A percentile compares a stretch with the other conserved stretches of the same genome.
Evolutionary conservation across 1,284 basidiomycete species (phyloP).

Genomic region (Ceratobasidium sp.): DNA sequence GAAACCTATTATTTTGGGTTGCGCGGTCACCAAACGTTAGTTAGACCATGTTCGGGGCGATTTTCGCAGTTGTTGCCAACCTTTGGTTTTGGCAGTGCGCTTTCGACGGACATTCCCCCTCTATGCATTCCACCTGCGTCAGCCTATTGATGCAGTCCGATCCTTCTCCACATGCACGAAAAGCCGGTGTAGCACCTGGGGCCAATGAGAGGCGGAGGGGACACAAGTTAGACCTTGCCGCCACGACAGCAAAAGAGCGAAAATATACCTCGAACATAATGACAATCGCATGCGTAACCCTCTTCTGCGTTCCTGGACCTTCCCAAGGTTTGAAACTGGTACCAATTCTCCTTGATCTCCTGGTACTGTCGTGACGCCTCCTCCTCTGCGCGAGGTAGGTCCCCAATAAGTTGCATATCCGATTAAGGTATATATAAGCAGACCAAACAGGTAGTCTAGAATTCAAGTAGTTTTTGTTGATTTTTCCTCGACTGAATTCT

Average conservation of each 20-base stretch:
- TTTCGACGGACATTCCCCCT: conserved; percentile 87
- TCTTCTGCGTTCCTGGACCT: conserved; percentile 88
- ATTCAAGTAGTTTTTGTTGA: neutral
- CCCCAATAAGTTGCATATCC: conserved; percentile 65
- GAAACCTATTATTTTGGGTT: conserved; percentile 69
- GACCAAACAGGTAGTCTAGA: neutral
- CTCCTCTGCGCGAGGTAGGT: conserved; percentile 79
- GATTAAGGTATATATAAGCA: neutral
- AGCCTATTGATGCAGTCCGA: conserved; percentile 98
- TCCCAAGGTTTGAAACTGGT: conserved; percentile 89
- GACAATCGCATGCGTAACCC: conserved; percentile 93
- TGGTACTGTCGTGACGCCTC: conserved; percentile 79
- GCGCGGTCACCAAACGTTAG: conserved; percentile 23
- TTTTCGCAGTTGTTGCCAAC: conserved; percentile 59
- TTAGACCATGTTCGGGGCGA: conserved; percentile 10
- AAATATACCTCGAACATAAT: conserved; percentile 80
- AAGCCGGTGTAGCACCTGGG: conserved; percentile 61
- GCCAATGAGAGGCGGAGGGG: conserved; percentile 5
- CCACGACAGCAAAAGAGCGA: conserved; percentile 28
- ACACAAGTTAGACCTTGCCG: conserved; percentile 18
- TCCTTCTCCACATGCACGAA: conserved; percentile 83
- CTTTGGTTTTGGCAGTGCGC: conserved; percentile 91
- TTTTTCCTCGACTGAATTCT: neutral
- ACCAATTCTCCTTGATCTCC: conserved; percentile 81
- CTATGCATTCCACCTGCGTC: conserved; percentile 95